A percentile compares a stretch with the other conserved stretches of the same genome.
Conservation (phyloP, 2,329 filamentous ascomycete genomes). For the Aureobasidium sp. region DNA sequence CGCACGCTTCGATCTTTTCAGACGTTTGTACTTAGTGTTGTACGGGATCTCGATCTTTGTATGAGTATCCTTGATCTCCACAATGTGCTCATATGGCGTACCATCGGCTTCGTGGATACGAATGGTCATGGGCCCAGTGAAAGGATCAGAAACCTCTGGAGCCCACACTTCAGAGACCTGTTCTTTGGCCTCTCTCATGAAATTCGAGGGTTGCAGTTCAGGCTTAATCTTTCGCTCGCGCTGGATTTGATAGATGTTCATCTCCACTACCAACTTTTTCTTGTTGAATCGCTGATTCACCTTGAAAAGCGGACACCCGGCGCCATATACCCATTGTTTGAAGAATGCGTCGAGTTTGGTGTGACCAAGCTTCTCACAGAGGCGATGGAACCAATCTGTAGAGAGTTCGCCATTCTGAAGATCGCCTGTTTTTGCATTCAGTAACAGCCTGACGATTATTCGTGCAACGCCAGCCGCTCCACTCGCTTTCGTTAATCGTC, state of each 20-base stretch:
- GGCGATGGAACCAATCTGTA: conserved; percentile 68
- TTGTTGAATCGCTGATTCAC: conserved; percentile 93
- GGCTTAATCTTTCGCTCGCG: conserved; percentile 48
- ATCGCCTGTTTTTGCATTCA: conserved; percentile 77
- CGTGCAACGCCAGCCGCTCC: conserved; percentile 76
- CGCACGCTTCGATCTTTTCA: conserved; percentile 79
- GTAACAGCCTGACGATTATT: conserved; percentile 77
- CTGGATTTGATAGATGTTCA: conserved; percentile 76
- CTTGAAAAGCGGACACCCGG: conserved; percentile 81
- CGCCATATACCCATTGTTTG: conserved; percentile 82
- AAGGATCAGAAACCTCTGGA: conserved; percentile 56
- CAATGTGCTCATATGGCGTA: conserved; percentile 95
- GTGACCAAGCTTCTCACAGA: conserved; percentile 83
- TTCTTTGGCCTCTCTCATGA: conserved; percentile 80
- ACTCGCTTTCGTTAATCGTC: conserved; percentile 79
- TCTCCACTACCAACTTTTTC: conserved; percentile 90
- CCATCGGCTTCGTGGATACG: conserved; percentile 97
- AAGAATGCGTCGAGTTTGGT: conserved; percentile 86
- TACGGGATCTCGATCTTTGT: conserved; percentile 93
- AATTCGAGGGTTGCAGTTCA: conserved; percentile 63
- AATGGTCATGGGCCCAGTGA: conserved; percentile 95
- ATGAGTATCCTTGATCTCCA: conserved; percentile 82
- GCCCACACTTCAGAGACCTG: conserved; percentile 62
- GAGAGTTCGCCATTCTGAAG: conserved; percentile 64
- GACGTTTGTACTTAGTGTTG: conserved; percentile 96